Evolutionary conservation across 345 rosid species (phyloP).

Genomic region (Viola odorata): DNA sequence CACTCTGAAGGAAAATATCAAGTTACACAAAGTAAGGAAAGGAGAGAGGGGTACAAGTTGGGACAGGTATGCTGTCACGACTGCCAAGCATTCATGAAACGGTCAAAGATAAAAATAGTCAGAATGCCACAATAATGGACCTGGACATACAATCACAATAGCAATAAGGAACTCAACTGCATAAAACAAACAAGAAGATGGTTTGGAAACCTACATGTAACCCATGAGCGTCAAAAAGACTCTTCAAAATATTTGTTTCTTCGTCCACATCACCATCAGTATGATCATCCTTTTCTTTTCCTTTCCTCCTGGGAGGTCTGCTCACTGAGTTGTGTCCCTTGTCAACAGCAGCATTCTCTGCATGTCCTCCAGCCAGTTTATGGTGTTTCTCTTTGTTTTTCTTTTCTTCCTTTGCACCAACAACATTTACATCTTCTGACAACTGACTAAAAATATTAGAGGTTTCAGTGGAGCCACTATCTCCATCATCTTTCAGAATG

Average conservation of each 20-base stretch:
- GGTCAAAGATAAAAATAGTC: background rate
- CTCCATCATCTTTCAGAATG: conserved; percentile 62
- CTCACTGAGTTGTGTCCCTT: conserved; percentile 23
- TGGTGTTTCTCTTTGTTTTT: conserved; percentile 19
- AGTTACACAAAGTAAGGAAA: background rate
- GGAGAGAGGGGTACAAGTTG: background rate
- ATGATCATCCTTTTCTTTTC: conserved; percentile 40
- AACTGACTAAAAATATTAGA: conserved; percentile 83
- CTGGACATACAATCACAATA: no score
- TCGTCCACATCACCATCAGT: conserved; percentile 44
- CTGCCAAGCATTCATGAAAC: background rate
- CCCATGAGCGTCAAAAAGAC: conserved; percentile 78
- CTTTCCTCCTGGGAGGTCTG: conserved; percentile 36
- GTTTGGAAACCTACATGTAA: conserved; percentile 63
- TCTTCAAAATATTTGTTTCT: conserved; percentile 74
- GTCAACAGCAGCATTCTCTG: conserved; percentile 23
- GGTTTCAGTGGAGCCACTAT: conserved; percentile 68
- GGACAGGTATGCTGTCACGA: background rate
- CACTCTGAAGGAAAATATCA: conserved; percentile 49
- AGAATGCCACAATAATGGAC: no score
- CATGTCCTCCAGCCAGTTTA: conserved; percentile 20
- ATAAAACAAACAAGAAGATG: background rate
- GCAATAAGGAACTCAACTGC: no score
- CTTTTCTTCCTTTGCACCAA: conserved; percentile 43
- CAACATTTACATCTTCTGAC: conserved; percentile 58